phyloP scores from a whole-genome alignment of 441 rosid genomes.

The Adansonia grandidieri region DNA sequence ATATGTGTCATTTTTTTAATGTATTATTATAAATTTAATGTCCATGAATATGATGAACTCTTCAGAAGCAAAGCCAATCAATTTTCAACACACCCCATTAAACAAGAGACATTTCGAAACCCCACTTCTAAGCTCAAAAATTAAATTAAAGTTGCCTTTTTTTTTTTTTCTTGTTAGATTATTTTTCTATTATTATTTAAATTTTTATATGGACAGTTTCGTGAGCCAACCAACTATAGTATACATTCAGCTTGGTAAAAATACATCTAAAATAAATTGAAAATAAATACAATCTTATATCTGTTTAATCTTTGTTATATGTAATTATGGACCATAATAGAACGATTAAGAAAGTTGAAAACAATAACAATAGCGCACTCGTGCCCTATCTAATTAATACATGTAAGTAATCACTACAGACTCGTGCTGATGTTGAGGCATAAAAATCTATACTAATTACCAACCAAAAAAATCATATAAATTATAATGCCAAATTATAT shows the following conservation, averaged over 20 bases:
- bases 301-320: not conserved
- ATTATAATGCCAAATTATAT: too few relatives aligned
- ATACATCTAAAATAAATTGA: not conserved
- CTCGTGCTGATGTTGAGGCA: not conserved
- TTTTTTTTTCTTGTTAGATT: not conserved
- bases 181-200: not conserved
- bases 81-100: too few relatives aligned
- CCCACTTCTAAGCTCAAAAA: not conserved
- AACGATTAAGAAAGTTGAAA: not conserved
- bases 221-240: not conserved
- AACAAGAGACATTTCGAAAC: not conserved
- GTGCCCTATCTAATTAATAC: not conserved
- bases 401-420: not conserved
- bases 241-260: not conserved
- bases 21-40: too few relatives aligned
- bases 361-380: not conserved
- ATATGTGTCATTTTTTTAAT: too few relatives aligned
- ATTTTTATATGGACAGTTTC: not conserved
- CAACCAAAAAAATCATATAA: too few relatives aligned
- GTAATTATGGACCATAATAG: not conserved
- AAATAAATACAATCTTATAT: not conserved
- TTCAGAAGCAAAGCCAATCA: too few relatives aligned
- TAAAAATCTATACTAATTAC: not conserved
- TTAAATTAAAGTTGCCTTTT: not conserved
- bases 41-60: too few relatives aligned